Conservation (phyloP, 208 protist species). For the Leishmania tarentolae region DNA sequence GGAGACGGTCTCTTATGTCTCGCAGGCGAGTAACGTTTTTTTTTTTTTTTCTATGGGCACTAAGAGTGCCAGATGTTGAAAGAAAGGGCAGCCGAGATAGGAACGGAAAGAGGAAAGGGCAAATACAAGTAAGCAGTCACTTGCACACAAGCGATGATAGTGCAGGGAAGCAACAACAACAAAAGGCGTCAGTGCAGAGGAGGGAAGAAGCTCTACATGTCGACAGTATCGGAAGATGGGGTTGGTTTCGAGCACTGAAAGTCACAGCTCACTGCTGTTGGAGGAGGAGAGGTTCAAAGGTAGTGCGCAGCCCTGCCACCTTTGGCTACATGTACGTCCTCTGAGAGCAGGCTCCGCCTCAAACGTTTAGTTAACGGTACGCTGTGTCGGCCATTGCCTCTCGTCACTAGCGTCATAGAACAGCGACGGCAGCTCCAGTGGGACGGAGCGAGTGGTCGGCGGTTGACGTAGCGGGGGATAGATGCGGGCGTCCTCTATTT, state of each 20-base stretch:
- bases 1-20: not conserved
- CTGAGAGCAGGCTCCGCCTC: not conserved
- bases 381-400: not conserved
- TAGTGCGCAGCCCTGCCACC: not conserved
- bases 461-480: constrained; percentile 1
- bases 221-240: not conserved
- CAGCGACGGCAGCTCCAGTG: constrained; percentile 22
- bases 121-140: not conserved
- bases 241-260: not conserved
- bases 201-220: not conserved
- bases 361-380: not conserved
- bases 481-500: not conserved
- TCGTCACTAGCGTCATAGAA: constrained; percentile 17
- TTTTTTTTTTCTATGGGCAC: not conserved
- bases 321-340: not conserved
- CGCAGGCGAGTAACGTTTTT: not conserved
- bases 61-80: not conserved
- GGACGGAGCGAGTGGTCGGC: not conserved
- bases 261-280: constrained; percentile 12
- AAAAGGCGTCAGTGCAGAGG: not conserved
- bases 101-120: not conserved
- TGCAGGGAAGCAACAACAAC: not conserved
- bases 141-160: not conserved
- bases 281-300: not conserved
- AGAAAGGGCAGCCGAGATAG: not conserved